A percentile compares a stretch with the other conserved stretches of the same genome.
Evolutionary conservation across 1,284 basidiomycete genomes (phyloP).

Genomic region (Pulchroboletus neoregius): DNA sequence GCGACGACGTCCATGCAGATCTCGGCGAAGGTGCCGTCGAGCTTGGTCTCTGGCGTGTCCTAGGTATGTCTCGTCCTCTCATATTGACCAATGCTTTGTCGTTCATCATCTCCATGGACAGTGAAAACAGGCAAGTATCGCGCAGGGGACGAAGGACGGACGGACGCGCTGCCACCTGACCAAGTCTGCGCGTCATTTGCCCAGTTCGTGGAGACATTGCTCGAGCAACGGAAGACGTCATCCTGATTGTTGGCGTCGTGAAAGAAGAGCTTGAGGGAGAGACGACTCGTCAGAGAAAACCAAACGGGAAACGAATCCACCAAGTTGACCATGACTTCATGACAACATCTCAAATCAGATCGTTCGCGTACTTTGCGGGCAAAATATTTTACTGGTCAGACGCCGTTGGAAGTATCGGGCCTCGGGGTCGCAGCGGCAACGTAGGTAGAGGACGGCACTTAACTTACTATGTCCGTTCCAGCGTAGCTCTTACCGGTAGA

Average conservation of each 20-base stretch:
- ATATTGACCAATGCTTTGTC: neutral
- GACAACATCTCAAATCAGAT: too few relatives aligned
- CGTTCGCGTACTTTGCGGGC: too few relatives aligned
- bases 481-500: too few relatives aligned
- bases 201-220: slow-evolving; percentile 47
- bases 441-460: too few relatives aligned
- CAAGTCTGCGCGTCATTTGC: slow-evolving; percentile 52
- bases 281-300: neutral
- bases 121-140: slow-evolving; percentile 66
- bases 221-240: slow-evolving; percentile 7
- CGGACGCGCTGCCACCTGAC: slow-evolving; percentile 43
- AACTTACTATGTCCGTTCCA: too few relatives aligned
- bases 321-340: too few relatives aligned
- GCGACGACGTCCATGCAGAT: slow-evolving; percentile 66
- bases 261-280: neutral
- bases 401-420: too few relatives aligned
- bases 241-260: neutral
- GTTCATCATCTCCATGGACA: slow-evolving; percentile 18
- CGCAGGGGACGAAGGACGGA: slow-evolving; percentile 47
- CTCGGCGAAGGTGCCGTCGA: slow-evolving; percentile 60
- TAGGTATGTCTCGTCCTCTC: slow-evolving; percentile 41
- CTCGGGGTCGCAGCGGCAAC: too few relatives aligned
- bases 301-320: too few relatives aligned
- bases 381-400: too few relatives aligned
- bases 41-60: slow-evolving; percentile 56